These are phyloP conservation scores for Epithemia pelagica DNA, from an alignment of 108 stramenopile genomes.

Conservation along the genomic window DNA sequence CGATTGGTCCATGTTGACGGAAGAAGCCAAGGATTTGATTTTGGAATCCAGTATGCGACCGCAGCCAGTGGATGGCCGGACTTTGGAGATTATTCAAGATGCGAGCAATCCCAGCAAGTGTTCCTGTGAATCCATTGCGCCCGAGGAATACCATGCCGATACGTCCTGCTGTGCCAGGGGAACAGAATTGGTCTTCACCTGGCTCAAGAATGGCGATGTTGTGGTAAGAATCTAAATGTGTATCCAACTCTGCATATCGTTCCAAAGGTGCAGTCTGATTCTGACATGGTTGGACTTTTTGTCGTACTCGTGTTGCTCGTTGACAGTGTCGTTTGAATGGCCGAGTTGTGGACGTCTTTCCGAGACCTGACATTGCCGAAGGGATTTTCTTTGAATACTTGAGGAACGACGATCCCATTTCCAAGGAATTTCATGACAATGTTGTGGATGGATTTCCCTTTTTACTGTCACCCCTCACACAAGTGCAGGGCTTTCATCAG, in stretches of 20 bases:
- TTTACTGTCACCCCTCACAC: slow-evolving; percentile 67
- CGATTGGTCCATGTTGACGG: slow-evolving; percentile 81
- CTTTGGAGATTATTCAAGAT: slow-evolving; percentile 51
- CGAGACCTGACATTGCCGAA: slow-evolving; percentile 64
- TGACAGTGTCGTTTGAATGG: slow-evolving; percentile 66
- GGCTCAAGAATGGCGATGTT: slow-evolving; percentile 75
- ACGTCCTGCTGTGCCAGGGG: slow-evolving; percentile 79
- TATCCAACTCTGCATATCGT: not conserved
- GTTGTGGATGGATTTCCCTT: slow-evolving; percentile 82
- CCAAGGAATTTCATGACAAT: slow-evolving; percentile 56
- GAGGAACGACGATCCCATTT: slow-evolving; percentile 69
- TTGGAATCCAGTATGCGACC: slow-evolving; percentile 72
- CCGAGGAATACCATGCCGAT: slow-evolving; percentile 59
- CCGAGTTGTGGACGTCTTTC: slow-evolving; percentile 69
- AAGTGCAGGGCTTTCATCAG: slow-evolving; percentile 51
- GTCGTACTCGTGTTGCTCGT: slow-evolving; percentile 1
- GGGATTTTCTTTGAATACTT: slow-evolving; percentile 85
- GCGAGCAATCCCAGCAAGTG: slow-evolving; percentile 61
- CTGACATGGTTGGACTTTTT: too few relatives aligned
- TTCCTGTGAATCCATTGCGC: slow-evolving; percentile 79
- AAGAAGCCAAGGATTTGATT: slow-evolving; percentile 63
- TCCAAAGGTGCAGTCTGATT: not conserved
- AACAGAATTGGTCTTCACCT: slow-evolving; percentile 79
- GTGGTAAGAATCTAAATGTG: slow-evolving; percentile 36
- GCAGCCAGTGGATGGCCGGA: slow-evolving; percentile 55